Base-by-base conservation (phyloP, 495 filamentous ascomycete genomes). In the Hyaloscypha bicolor region DNA sequence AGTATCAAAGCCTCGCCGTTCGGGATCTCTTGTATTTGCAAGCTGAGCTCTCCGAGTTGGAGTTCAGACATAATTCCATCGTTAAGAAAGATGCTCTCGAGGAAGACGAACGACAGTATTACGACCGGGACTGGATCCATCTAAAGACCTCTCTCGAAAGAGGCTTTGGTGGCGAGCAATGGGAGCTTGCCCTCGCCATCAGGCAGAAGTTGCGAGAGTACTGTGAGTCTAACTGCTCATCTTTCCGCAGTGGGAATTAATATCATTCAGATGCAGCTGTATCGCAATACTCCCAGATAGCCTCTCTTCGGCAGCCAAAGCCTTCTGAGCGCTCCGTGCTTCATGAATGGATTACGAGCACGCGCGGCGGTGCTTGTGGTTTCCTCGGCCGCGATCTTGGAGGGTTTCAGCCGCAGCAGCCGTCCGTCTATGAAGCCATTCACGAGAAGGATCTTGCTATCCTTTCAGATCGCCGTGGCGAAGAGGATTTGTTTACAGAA, bases 21-120 rank as follows among this genome's bases (percentile, higher is more conserved):
- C 45, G 62, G 21, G 62, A 64, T 57, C 62, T 64, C 37, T 29
- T 64, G 21, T 64, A 64, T 52, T 64, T 64, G 31, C 62, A 64
- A 21, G 62, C 62, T 33, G 62, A 64, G 51, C 48, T 64, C 3
- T 64, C 48, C 33, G 62, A 64, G 9, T 35, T 64, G 29, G 51
- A 64, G 57, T 64, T 32, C 31, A 31, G 42, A 37, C 57, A 64
- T 52, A 57, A 56, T 55, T 19, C 29, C 19, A 56, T 57, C 37
- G 62, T 30, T 6, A 37, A 58, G 30, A 58, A 31, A 19, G 30
- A 64, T 35, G 62, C 62, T 39, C 14, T 14, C 8, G 62, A 55
- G 30, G 30, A 55, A 64, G 62, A 64, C 37, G 62, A 64, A 21
- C 31, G 29, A 30, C 51, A 64, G n/a, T 56, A 55, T 19, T 64